These are phyloP conservation scores for Hibiscus tridactylites DNA, from an alignment of 345 rosid genomes.

Conservation along the genomic window DNA sequence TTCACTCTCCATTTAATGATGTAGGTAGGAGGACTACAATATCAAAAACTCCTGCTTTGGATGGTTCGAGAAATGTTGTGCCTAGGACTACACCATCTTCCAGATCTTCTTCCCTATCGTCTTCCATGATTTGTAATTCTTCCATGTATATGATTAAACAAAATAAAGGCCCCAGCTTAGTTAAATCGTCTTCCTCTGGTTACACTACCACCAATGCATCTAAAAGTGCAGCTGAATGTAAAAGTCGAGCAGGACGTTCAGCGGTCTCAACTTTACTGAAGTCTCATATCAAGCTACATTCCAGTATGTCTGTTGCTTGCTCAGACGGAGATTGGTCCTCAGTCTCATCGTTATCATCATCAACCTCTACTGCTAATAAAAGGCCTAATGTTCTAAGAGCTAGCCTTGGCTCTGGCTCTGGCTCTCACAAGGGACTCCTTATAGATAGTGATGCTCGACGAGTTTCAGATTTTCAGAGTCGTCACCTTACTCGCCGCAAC, in stretches of 20 bases:
- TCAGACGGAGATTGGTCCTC: conserved; percentile 74
- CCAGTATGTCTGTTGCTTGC: conserved; percentile 53
- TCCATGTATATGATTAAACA: conserved; percentile 24
- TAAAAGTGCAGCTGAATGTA: conserved; percentile 28
- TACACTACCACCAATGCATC: conserved; percentile 19
- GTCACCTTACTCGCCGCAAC: conserved; percentile 14
- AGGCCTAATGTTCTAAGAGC: conserved; percentile 30
- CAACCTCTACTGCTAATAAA: conserved; percentile 47
- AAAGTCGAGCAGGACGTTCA: conserved; percentile 27
- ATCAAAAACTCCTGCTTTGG: conserved; percentile 24
- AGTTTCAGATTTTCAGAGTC: conserved; percentile 23
- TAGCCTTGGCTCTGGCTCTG: conserved; percentile 22
- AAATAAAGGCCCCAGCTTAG: conserved; percentile 23
- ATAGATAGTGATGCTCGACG: conserved; percentile 17
- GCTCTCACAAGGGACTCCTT: conserved; percentile 20
- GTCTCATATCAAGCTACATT: conserved; percentile 37
- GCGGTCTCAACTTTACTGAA: conserved; percentile 33
- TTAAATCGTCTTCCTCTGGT: conserved; percentile 18
- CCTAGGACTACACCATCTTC: conserved; percentile 35
- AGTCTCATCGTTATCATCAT: conserved; percentile 43
- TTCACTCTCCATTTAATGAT: conserved; percentile 2
- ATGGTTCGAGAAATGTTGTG: conserved; percentile 27
- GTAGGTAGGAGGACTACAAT: conserved; percentile 40
- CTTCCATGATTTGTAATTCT: background rate
- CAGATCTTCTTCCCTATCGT: conserved; percentile 21